These are phyloP conservation scores for Kazachstania sp. DNA, from an alignment of 1,139 yeast species.

Conservation along the genomic window DNA sequence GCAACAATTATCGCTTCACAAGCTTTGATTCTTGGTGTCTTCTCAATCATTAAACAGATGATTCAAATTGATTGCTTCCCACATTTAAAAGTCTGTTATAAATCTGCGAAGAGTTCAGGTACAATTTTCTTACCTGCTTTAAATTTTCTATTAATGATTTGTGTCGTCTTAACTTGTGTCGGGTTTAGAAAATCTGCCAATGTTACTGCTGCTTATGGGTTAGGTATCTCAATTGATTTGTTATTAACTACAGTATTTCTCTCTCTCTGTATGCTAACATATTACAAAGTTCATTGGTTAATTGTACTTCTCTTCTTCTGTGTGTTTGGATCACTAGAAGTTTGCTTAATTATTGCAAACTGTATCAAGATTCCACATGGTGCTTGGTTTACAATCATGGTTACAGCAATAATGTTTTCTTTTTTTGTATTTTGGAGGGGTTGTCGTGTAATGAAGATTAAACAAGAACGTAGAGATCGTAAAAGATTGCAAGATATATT, in stretches of 20 bases:
- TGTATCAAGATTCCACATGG: slow-evolving; percentile 1
- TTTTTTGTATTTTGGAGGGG: slow-evolving; percentile 2
- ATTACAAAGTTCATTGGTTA: slow-evolving; percentile 1
- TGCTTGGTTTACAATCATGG: slow-evolving; percentile 2
- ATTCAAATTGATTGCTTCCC: slow-evolving; percentile 2
- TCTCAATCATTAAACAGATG: slow-evolving; percentile 1
- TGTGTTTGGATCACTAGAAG: neutral
- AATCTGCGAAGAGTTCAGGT: slow-evolving; percentile 1
- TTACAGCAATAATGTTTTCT: slow-evolving; percentile 1
- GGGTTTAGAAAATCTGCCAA: slow-evolving; percentile 1
- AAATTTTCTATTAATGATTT: neutral
- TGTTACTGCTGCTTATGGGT: slow-evolving; percentile 2
- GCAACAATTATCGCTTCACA: slow-evolving; percentile 1
- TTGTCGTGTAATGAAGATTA: slow-evolving; percentile 1
- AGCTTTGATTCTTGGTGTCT: slow-evolving; percentile 1
- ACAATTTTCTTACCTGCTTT: slow-evolving; percentile 1
- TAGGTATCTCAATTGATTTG: slow-evolving; percentile 1
- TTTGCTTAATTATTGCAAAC: slow-evolving; percentile 1
- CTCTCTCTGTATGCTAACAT: neutral
- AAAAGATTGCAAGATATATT: slow-evolving; percentile 1
- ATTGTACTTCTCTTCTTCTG: neutral
- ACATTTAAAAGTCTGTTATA: neutral
- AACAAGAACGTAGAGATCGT: slow-evolving; percentile 1
- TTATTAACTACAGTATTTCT: neutral
- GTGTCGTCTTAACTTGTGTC: slow-evolving; percentile 1